phyloP scores from a whole-genome alignment of 179 eudicot genomes.

The Beta macrorhiza region DNA sequence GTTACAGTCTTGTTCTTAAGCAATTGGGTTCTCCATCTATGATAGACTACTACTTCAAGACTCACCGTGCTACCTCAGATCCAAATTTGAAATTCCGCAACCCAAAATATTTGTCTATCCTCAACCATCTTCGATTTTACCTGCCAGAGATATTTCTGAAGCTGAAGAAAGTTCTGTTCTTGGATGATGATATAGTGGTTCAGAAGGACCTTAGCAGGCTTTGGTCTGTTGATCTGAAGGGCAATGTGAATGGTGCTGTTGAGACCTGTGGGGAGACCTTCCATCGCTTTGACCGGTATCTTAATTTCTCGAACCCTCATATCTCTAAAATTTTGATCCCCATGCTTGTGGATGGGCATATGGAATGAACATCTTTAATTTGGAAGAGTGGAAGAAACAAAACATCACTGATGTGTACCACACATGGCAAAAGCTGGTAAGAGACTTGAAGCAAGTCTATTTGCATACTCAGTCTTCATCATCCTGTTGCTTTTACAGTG shows the following conservation, averaged over 20 bases:
- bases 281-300: conserved; percentile 90
- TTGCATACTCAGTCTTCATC: neutral
- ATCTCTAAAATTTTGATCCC: conserved; percentile 79
- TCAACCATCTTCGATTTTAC: conserved; percentile 95
- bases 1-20: conserved; percentile 88
- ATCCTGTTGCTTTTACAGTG: neutral
- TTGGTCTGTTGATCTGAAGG: conserved; percentile 79
- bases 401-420: conserved; percentile 93
- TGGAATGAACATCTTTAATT: conserved; percentile 92
- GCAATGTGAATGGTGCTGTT: conserved; percentile 88
- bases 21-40: conserved; percentile 79
- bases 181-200: conserved; percentile 90
- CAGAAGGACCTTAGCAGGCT: conserved; percentile 78
- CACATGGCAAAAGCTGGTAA: conserved; percentile 91
- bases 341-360: conserved; percentile 99
- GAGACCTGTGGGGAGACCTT: conserved; percentile 94
- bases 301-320: conserved; percentile 86
- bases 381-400: conserved; percentile 87
- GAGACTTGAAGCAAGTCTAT: conserved; percentile 6
- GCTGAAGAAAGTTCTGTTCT: conserved; percentile 76
- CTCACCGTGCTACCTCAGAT: conserved; percentile 68
- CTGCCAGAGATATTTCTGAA: conserved; percentile 88
- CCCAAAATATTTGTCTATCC: conserved; percentile 87
- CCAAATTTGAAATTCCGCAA: conserved; percentile 79
- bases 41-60: conserved; percentile 87